Evolutionary conservation across 495 filamentous ascomycete genomes (phyloP), one percentile per base, ranked within the genome.

Genomic region (Penicillium desertorum): DNA sequence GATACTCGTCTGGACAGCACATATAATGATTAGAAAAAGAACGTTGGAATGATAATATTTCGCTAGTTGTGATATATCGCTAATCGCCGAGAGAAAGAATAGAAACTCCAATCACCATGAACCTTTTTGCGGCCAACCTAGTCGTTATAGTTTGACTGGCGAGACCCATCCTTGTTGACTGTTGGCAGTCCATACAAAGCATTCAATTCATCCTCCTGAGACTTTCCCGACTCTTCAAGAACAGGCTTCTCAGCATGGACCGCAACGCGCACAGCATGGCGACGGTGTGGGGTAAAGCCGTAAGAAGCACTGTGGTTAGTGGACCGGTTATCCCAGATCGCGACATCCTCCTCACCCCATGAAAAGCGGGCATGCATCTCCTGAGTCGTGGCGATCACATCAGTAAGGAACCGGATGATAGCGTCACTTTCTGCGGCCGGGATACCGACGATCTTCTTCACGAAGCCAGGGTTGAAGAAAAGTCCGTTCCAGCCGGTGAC

Each of bases 401-500:
- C 81, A 50, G 85, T 87, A 29, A 92, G 79, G 43, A 86, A 83
- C 23, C 76, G 63, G 25, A 90, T 73, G 55, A 92, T 84, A 14
- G 81, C 77, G 57, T 90, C 85, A 17, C 82, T 85, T 72, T 91
- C 88, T 1, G 60, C 65, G 34, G 85, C 83, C 16, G 84, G 83
- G 12, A 91, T 69, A 1, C 89, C 89, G 9, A 88, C 72, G 57
- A 91, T 91, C 48, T 82, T 79, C 45, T 83, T 90, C 43, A 89
- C 86, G 59, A 91, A 92, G 0, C 88, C 88, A 0, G 87, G 87
- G 62, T 90, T 90, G 65, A 88, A 83, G 71, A 88, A 91, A 1
- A 92, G 76, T 7, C 83, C 82, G 66, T 91, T 91, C 79, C 86
- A 86, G 37, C 88, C 87, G 1, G 88, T 91, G 17, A 85, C 87